These are phyloP conservation scores for Colletotrichum sp. DNA, from an alignment of 2,329 filamentous ascomycete genomes.

Conservation along the genomic window DNA sequence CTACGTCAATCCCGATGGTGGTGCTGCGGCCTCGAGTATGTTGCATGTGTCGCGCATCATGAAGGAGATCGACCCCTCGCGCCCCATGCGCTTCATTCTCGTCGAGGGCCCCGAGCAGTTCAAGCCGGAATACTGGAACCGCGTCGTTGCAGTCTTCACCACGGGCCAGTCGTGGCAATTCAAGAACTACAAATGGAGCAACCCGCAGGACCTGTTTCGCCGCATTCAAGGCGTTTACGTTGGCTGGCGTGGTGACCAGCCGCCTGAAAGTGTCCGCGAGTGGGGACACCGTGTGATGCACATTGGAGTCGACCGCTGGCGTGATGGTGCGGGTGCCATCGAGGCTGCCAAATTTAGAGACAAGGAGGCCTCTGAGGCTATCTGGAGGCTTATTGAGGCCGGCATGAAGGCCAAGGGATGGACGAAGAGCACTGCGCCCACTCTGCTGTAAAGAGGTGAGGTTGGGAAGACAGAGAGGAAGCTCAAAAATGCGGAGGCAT, in stretches of 20 bases:
- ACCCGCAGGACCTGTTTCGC: slow-evolving; percentile 85
- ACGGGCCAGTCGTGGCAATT: slow-evolving; percentile 99
- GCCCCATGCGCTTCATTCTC: slow-evolving; percentile 89
- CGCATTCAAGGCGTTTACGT: slow-evolving; percentile 89
- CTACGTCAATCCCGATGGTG: slow-evolving; percentile 78
- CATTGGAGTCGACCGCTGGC: slow-evolving; percentile 86
- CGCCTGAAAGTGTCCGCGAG: slow-evolving; percentile 77
- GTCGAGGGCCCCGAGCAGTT: slow-evolving; percentile 94
- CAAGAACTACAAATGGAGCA: slow-evolving; percentile 96
- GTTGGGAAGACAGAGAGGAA: not conserved
- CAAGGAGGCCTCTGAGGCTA: slow-evolving; percentile 87
- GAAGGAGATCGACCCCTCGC: slow-evolving; percentile 70
- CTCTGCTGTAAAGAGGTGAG: slow-evolving; percentile 21
- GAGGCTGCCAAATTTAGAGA: slow-evolving; percentile 77
- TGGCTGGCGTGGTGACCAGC: slow-evolving; percentile 85
- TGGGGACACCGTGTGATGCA: slow-evolving; percentile 87
- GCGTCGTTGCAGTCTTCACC: slow-evolving; percentile 95
- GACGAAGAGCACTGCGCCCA: slow-evolving; percentile 72
- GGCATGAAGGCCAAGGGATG: slow-evolving; percentile 88
- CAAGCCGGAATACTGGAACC: slow-evolving; percentile 97
- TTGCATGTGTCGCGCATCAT: slow-evolving; percentile 83
- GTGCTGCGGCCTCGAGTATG: slow-evolving; percentile 74
- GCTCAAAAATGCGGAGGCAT: too few relatives aligned
- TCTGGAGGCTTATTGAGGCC: slow-evolving; percentile 88
- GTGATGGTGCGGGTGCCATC: slow-evolving; percentile 50